Conservation (phyloP, 768 basidiomycete species). For the Hygrocybe coccinea region DNA sequence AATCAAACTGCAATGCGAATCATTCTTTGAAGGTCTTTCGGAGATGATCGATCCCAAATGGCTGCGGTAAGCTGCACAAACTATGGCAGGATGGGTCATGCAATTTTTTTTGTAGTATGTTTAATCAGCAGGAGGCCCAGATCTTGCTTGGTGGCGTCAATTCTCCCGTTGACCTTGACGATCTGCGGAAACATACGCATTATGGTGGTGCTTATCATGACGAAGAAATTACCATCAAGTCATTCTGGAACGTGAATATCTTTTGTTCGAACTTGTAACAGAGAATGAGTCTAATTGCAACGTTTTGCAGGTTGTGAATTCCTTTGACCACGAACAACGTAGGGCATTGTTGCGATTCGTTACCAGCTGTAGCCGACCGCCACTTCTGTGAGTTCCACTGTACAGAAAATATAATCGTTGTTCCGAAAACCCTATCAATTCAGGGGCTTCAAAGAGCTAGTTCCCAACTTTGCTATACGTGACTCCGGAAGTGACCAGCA, state of each 20-base stretch:
- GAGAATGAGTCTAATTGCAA: neutral
- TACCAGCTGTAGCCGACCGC: slow-evolving; percentile 87
- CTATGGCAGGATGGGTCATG: neutral
- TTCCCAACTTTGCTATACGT: slow-evolving; percentile 85
- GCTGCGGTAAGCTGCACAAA: slow-evolving; percentile 50
- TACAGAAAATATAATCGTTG: too few species aligned
- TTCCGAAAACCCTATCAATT: neutral
- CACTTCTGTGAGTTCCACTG: slow-evolving; percentile 57
- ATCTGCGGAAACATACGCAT: slow-evolving; percentile 69
- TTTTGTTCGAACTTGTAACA: neutral
- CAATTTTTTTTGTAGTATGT: slow-evolving; percentile 60
- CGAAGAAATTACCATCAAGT: slow-evolving; percentile 60
- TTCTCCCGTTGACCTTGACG: slow-evolving; percentile 76
- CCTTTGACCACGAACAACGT: slow-evolving; percentile 77
- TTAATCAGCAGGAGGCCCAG: slow-evolving; percentile 94
- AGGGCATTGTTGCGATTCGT: slow-evolving; percentile 81
- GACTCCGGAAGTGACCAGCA: slow-evolving; percentile 70
- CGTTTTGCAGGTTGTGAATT: slow-evolving; percentile 57
- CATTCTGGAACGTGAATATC: slow-evolving; percentile 75
- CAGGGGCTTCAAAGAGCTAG: slow-evolving; percentile 81
- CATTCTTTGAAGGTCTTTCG: slow-evolving; percentile 88
- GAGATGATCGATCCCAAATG: slow-evolving; percentile 91
- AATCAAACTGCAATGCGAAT: slow-evolving; percentile 76
- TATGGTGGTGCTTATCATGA: slow-evolving; percentile 80
- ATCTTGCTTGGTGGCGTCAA: slow-evolving; percentile 88